Evolutionary conservation across 2,329 filamentous ascomycete species (phyloP).

Genomic region (Geosmithia flava): DNA sequence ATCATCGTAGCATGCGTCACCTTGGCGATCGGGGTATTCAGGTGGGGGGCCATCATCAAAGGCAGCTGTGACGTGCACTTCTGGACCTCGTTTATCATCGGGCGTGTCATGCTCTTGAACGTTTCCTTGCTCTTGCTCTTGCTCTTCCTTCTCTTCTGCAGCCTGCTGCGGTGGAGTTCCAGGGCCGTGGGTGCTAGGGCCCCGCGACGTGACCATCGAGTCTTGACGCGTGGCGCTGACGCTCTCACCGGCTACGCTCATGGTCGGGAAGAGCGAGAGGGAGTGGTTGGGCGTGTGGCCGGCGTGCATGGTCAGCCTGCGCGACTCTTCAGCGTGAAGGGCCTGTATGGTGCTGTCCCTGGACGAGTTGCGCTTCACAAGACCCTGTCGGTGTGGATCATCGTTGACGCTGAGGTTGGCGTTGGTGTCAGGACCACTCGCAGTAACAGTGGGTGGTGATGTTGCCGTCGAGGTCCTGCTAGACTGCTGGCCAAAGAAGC

Average conservation of each 20-base stretch:
- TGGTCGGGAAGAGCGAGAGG: conserved; percentile 35
- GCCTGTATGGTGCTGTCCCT: conserved; percentile 31
- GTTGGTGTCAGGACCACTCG: background rate
- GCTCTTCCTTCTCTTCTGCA: background rate
- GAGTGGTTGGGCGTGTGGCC: conserved; percentile 52
- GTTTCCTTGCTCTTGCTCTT: background rate
- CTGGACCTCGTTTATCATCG: background rate
- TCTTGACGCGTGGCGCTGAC: conserved; percentile 12
- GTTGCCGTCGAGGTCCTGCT: conserved; percentile 15
- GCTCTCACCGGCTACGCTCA: conserved; percentile 23
- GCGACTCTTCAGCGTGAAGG: conserved; percentile 33
- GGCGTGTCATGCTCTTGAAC: background rate
- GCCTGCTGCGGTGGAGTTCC: background rate
- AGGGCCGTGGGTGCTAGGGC: background rate
- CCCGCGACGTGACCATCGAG: conserved; percentile 13
- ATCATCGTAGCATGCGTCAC: conserved; percentile 2
- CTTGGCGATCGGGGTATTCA: background rate
- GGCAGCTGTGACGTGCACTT: conserved; percentile 1
- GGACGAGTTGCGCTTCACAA: conserved; percentile 14
- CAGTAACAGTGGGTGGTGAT: conserved; percentile 8
- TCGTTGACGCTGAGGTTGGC: background rate
- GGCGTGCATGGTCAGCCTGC: conserved; percentile 47
- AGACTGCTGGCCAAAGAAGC: conserved; percentile 27
- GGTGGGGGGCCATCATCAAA: background rate
- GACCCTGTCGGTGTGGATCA: conserved; percentile 4